These are phyloP conservation scores for Vinca major DNA, from an alignment of 305 asterid genomes.

Conservation along the genomic window DNA sequence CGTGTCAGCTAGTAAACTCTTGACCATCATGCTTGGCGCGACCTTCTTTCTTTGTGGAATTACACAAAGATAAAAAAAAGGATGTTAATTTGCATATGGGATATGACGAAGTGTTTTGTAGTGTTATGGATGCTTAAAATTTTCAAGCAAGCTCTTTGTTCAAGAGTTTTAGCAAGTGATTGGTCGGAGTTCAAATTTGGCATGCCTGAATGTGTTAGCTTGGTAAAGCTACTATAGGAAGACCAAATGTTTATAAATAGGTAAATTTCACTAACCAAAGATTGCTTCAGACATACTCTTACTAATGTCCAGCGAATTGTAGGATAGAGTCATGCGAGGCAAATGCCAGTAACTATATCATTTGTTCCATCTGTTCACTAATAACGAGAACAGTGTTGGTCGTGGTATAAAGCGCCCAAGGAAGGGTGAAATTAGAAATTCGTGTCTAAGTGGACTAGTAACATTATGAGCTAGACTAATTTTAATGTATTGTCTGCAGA, in stretches of 20 bases:
- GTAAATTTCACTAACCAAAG: background rate
- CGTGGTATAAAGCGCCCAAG: no score
- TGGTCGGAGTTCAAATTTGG: background rate
- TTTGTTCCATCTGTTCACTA: no score
- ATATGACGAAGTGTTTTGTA: background rate
- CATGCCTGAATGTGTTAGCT: background rate
- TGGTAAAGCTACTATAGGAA: background rate
- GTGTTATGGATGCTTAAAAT: background rate
- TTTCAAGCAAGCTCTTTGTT: background rate
- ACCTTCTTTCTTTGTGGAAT: background rate
- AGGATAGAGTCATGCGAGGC: background rate
- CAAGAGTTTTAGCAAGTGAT: background rate
- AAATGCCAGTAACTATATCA: background rate
- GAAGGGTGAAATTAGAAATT: no score
- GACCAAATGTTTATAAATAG: background rate
- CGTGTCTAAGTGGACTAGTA: no score
- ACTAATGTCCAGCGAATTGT: background rate
- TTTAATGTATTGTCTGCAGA: no score
- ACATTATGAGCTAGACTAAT: no score
- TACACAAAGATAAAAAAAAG: no score
- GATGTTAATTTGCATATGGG: background rate
- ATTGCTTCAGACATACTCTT: background rate
- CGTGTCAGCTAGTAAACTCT: no score
- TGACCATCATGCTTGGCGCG: no score
- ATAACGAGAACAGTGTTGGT: no score